Conservation (phyloP, 2,329 filamentous ascomycete genomes). For the Penicillium brasilianum region DNA sequence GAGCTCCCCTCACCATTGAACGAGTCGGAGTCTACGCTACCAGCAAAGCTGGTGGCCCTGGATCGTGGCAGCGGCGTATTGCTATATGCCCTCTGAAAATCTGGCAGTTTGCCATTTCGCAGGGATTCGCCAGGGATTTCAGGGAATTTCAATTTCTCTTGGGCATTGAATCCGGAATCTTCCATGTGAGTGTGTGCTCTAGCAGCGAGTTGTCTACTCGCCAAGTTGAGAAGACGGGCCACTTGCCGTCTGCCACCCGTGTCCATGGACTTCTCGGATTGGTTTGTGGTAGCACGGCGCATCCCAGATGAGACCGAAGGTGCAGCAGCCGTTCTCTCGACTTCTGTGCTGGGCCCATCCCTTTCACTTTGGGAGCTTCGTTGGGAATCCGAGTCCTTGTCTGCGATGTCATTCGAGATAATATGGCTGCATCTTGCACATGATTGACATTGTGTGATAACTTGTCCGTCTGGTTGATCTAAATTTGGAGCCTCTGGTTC, state of each 20-base stretch:
- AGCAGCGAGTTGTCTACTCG: constrained; percentile 55
- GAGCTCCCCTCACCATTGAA: constrained; percentile 26
- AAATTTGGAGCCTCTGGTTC: neutral
- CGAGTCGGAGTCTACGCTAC: constrained; percentile 12
- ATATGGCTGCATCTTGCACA: neutral
- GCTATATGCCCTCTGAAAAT: constrained; percentile 46
- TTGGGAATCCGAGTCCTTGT: neutral
- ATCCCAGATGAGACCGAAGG: constrained; percentile 6
- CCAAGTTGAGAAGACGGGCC: constrained; percentile 49
- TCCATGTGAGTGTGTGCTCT: constrained; percentile 57
- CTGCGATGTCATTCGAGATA: neutral
- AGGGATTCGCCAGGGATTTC: constrained; percentile 60
- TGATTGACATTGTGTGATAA: neutral
- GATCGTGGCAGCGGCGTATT: constrained; percentile 20
- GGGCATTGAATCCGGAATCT: constrained; percentile 55
- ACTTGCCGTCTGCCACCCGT: constrained; percentile 49
- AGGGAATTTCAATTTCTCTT: constrained; percentile 58
- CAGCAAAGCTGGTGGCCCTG: constrained; percentile 21
- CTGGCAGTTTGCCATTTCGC: constrained; percentile 50
- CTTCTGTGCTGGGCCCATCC: neutral
- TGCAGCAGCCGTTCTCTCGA: neutral
- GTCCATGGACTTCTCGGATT: constrained; percentile 28
- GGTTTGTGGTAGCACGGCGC: constrained; percentile 13
- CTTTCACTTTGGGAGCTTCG: constrained; percentile 6
- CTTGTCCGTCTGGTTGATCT: neutral